phyloP scores from a whole-genome alignment of 805 yeast genomes.

The Cyberlindnera mycetangii region DNA sequence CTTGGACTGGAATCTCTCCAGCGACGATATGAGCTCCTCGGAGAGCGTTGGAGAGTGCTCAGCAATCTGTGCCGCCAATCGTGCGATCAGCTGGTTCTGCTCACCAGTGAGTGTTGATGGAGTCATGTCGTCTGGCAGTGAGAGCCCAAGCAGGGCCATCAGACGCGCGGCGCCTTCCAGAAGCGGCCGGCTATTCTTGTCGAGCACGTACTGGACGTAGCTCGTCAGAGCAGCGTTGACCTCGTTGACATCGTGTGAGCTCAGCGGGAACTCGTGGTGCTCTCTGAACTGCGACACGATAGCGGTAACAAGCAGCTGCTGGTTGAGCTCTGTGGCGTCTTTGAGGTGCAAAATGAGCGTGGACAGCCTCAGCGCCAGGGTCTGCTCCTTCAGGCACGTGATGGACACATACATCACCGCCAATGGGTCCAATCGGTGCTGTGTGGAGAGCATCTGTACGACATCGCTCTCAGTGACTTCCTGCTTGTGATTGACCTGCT shows the following conservation, averaged over 20 bases:
- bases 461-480: slow-evolving; percentile 18
- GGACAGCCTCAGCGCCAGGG: slow-evolving; percentile 12
- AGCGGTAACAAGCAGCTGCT: slow-evolving; percentile 18
- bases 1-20: slow-evolving; percentile 17
- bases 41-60: slow-evolving; percentile 7
- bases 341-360: slow-evolving; percentile 12
- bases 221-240: slow-evolving; percentile 8
- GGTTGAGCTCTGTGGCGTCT: slow-evolving; percentile 17
- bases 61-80: slow-evolving; percentile 10
- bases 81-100: slow-evolving; percentile 10
- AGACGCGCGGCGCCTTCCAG: slow-evolving; percentile 16
- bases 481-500: slow-evolving; percentile 25
- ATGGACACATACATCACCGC: slow-evolving; percentile 17
- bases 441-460: slow-evolving; percentile 6
- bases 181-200: slow-evolving; percentile 1
- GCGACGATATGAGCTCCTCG: slow-evolving; percentile 13
- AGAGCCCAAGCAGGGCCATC: slow-evolving; percentile 10
- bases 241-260: slow-evolving; percentile 18
- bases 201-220: slow-evolving; percentile 15
- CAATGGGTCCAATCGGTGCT: slow-evolving; percentile 21
- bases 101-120: slow-evolving; percentile 6
- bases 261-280: slow-evolving; percentile 11
- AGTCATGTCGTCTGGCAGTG: slow-evolving; percentile 12
- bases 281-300: slow-evolving; percentile 16
- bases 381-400: slow-evolving; percentile 16